A percentile compares a stretch with the other conserved stretches of the same genome.
Conservation (phyloP, 2,329 filamentous ascomycete species). For the Xylaria sp. region DNA sequence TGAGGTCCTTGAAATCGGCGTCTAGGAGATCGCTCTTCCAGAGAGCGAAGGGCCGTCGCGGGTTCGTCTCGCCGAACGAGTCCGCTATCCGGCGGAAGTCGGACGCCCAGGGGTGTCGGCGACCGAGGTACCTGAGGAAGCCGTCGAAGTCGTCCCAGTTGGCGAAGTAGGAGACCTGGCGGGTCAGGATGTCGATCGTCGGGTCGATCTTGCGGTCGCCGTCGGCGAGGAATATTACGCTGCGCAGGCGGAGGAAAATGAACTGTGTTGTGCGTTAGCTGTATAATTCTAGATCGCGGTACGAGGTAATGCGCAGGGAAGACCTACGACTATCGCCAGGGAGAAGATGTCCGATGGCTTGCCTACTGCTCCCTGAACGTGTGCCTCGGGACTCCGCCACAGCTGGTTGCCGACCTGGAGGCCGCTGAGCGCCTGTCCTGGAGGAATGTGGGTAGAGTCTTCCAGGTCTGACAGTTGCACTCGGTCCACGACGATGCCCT, state of each 20-base stretch:
- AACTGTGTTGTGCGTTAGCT: slow-evolving; percentile 41
- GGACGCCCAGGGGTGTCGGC: slow-evolving; percentile 46
- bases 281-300: neutral
- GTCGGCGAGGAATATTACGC: slow-evolving; percentile 48
- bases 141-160: slow-evolving; percentile 48
- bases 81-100: slow-evolving; percentile 46
- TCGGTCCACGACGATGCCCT: slow-evolving; percentile 42
- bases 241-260: slow-evolving; percentile 51
- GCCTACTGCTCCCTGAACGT: slow-evolving; percentile 46
- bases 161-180: slow-evolving; percentile 55
- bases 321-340: slow-evolving; percentile 49
- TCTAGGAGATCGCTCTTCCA: slow-evolving; percentile 49
- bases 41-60: slow-evolving; percentile 48
- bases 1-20: slow-evolving; percentile 46
- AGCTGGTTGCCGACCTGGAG: slow-evolving; percentile 49
- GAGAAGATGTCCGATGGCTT: slow-evolving; percentile 52
- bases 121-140: slow-evolving; percentile 49
- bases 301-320: neutral
- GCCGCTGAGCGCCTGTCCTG: slow-evolving; percentile 44
- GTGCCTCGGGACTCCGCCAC: slow-evolving; percentile 53
- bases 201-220: slow-evolving; percentile 44
- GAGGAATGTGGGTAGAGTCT: slow-evolving; percentile 47
- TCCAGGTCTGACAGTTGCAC: slow-evolving; percentile 50
- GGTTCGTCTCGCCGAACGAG: slow-evolving; percentile 49
- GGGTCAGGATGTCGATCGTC: slow-evolving; percentile 49